Evolutionary conservation across 495 filamentous ascomycete genomes (phyloP).

Genomic region (Podospora conica): DNA sequence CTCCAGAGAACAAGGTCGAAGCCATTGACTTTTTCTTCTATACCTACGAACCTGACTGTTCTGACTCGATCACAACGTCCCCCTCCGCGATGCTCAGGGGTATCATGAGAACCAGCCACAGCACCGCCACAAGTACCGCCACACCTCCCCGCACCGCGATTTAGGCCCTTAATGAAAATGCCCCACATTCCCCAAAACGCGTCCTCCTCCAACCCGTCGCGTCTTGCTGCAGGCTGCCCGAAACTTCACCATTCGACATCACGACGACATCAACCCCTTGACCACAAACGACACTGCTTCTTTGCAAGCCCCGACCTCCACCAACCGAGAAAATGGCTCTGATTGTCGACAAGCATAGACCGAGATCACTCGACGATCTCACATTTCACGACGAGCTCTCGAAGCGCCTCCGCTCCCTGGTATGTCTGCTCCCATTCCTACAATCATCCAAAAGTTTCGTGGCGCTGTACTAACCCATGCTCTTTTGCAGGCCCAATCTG

Average conservation of each 20-base stretch:
- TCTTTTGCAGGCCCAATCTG: slow-evolving; percentile 71
- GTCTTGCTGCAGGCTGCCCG: background rate
- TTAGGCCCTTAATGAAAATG: background rate
- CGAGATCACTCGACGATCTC: slow-evolving; percentile 78
- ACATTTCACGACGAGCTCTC: slow-evolving; percentile 88
- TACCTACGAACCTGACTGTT: no score
- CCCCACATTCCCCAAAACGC: background rate
- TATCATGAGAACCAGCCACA: background rate
- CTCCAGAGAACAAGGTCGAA: no score
- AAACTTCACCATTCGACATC: background rate
- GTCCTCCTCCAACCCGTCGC: background rate
- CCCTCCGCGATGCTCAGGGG: no score
- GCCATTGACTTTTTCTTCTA: no score
- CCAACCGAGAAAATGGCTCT: slow-evolving; percentile 46
- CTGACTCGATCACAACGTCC: no score
- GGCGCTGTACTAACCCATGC: slow-evolving; percentile 8
- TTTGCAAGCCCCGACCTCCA: background rate
- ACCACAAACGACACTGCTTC: background rate
- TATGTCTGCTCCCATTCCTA: no score
- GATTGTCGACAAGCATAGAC: slow-evolving; percentile 90
- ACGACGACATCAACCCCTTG: background rate
- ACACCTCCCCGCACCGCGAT: background rate
- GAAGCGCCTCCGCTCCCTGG: slow-evolving; percentile 76
- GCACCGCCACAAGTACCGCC: background rate
- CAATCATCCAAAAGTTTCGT: slow-evolving; percentile 13